Evolutionary conservation across 192 early-diverging fungal genomes (phyloP).

Genomic region (Backusella parvicylindrica): DNA sequence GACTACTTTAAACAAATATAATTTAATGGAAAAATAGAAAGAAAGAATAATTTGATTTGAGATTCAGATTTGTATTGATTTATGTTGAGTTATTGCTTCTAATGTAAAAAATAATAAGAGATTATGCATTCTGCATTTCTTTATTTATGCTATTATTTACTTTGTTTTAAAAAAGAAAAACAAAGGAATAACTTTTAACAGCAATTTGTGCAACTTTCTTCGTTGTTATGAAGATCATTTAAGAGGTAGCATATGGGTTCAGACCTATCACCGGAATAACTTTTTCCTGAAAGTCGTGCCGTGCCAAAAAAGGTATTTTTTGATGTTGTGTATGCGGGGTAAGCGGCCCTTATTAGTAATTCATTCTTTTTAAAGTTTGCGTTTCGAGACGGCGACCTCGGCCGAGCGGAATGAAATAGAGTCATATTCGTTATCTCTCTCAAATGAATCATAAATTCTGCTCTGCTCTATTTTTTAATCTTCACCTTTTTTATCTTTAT

Average conservation of each 20-base stretch:
- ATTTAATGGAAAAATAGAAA: not conserved
- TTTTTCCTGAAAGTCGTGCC: not conserved
- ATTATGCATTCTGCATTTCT: not conserved
- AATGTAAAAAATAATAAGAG: not conserved
- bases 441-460: not conserved
- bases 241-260: not conserved
- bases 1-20: not conserved
- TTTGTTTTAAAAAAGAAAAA: not conserved
- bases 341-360: not conserved
- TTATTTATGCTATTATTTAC: not conserved
- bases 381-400: not conserved
- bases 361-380: not conserved
- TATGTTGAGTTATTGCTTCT: not conserved
- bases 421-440: not conserved
- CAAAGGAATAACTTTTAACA: not conserved
- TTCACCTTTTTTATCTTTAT: not conserved
- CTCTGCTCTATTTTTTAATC: too few species aligned
- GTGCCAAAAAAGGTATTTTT: not conserved
- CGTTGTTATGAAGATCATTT: conserved; percentile 5
- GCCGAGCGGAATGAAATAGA: conserved; percentile 2
- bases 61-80: not conserved
- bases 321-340: not conserved
- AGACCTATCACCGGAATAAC: not conserved
- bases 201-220: not conserved
- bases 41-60: not conserved